Evolutionary conservation across 169 alveolate genomes (phyloP).

Genomic region (Plasmodium blacklocki): DNA sequence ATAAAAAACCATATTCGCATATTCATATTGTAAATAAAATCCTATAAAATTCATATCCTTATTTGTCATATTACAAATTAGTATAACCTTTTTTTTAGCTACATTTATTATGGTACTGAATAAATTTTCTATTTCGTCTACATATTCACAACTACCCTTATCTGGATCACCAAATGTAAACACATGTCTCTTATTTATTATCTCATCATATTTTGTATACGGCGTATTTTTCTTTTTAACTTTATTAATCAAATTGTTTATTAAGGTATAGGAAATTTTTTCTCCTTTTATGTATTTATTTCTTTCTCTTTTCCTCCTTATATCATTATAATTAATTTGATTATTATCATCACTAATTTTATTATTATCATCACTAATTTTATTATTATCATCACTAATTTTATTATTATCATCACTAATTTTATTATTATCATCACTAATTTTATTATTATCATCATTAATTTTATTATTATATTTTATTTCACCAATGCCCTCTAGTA

Average conservation of each 20-base stretch:
- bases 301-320: no score
- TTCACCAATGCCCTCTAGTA: neutral
- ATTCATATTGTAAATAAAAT: constrained; percentile 51
- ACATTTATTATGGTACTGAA: constrained; percentile 12
- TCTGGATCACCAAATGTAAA: constrained; percentile 22
- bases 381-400: neutral
- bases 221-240: no score
- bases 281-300: no score
- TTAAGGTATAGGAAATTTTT: no score
- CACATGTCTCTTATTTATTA: neutral
- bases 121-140: neutral
- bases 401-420: neutral
- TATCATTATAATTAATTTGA: neutral
- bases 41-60: constrained; percentile 44
- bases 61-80: constrained; percentile 42
- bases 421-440: neutral
- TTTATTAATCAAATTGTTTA: no score
- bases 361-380: neutral
- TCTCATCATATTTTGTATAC: neutral
- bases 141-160: neutral
- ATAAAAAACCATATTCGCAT: constrained; percentile 28
- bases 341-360: neutral
- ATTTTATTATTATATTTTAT: neutral
- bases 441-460: neutral
- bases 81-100: constrained; percentile 29